phyloP scores from a whole-genome alignment of 768 basidiomycete genomes.

The Pleurotus salmoneostramineus region DNA sequence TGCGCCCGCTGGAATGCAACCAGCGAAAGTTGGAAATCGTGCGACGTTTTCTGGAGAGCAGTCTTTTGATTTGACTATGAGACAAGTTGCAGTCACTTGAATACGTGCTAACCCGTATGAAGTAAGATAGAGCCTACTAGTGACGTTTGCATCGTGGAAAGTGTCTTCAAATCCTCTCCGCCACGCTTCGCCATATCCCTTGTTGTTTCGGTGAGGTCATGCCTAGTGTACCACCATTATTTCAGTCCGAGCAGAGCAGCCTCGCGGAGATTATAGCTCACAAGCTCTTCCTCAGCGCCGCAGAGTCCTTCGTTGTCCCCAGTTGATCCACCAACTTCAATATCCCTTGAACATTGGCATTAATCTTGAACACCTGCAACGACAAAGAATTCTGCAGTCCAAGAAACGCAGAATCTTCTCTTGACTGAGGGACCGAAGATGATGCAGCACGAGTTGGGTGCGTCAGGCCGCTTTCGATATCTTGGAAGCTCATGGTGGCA shows the following conservation, averaged over 20 bases:
- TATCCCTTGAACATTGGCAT: constrained; percentile 94
- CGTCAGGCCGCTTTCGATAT: constrained; percentile 45
- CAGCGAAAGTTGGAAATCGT: constrained; percentile 87
- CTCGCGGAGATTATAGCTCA: constrained; percentile 37
- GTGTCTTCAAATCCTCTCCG: constrained; percentile 88
- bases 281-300: constrained; percentile 78
- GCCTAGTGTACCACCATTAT: constrained; percentile 38
- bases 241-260: constrained; percentile 3
- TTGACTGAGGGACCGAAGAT: constrained; percentile 34
- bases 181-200: constrained; percentile 93
- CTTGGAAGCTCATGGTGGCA: constrained; percentile 50
- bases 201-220: constrained; percentile 93
- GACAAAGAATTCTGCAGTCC: constrained; percentile 76
- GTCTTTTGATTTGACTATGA: constrained; percentile 75
- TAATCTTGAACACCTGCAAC: constrained; percentile 98
- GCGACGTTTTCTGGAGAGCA: constrained; percentile 85
- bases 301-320: constrained; percentile 79
- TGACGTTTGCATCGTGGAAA: constrained; percentile 62
- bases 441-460: constrained; percentile 30
- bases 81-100: not conserved
- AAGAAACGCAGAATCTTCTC: constrained; percentile 72
- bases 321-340: constrained; percentile 95
- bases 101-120: not conserved
- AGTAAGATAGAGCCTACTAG: constrained; percentile 39
- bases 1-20: constrained; percentile 92